Evolutionary conservation across 1,139 yeast genomes (phyloP), one percentile per base, ranked within the genome.

Genomic region (Trichomonascaceae sp.): DNA sequence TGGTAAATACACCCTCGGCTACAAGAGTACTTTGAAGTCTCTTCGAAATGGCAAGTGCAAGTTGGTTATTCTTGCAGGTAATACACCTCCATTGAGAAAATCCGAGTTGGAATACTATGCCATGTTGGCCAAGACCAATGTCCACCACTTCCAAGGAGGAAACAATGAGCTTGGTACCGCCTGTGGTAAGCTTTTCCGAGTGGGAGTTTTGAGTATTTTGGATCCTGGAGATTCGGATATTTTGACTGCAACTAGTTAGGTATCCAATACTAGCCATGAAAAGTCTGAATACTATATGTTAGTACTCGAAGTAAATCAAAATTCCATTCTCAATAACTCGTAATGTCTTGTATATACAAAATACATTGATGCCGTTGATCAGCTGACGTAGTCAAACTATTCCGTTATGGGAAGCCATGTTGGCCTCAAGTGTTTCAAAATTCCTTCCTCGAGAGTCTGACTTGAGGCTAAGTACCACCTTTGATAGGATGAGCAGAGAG

Each of bases 211-310:
- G 74, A 83, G 98, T 71, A 78, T 95, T 72, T 81, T 91, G 74
- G 99, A 95, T 72, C 97, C 96, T 72, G 99, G 99, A 91, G 99
- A 95, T 84, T 93, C 99, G 71, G 99, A 95, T 80, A 91, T 95
- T 80, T 87, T 93, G 73, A 73, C 87, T 68, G 63, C 74, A 41
- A 39, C 41, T 15, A 36, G 41, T 36, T n/a, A 15, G n/a, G 17
- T 13, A 13, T 36, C n/a, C n/a, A n/a, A n/a, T n/a, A n/a, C n/a
- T n/a, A n/a, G n/a, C n/a, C n/a, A n/a, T n/a, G n/a, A n/a, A n/a
- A n/a, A n/a, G n/a, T n/a, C n/a, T n/a, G n/a, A n/a, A n/a, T n/a
- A n/a, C n/a, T n/a, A n/a, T n/a, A n/a, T n/a, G n/a, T n/a, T n/a
- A n/a, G n/a, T 6, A 22, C 24, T 6, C 24, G 6, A 22, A 22